These are phyloP conservation scores for Artemisia annua DNA, from an alignment of 129 eudicot genomes.

Conservation along the genomic window DNA sequence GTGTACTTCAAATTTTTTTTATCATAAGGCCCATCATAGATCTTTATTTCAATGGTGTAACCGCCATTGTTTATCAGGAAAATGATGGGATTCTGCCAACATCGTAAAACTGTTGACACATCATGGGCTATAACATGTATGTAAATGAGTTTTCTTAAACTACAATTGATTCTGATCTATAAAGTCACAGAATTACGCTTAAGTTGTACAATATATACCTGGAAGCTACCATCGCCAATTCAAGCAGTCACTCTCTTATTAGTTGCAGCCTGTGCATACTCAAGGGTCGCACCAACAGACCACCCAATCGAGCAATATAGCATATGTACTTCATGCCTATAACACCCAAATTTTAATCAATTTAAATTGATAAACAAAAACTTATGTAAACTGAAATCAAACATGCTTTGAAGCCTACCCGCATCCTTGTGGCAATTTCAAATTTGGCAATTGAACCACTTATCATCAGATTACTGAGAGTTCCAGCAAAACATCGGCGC, in stretches of 20 bases:
- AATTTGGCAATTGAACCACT: background rate
- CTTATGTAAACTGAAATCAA: background rate
- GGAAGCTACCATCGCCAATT: constrained; percentile 9
- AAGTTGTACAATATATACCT: background rate
- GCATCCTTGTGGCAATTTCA: background rate
- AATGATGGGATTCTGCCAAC: background rate
- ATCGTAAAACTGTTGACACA: constrained; percentile 1
- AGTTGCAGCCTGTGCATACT: constrained; percentile 8
- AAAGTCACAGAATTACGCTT: background rate
- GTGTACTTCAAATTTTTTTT: background rate
- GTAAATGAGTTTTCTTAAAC: background rate
- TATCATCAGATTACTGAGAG: too few relatives aligned
- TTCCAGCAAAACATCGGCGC: too few relatives aligned
- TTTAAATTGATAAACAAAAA: background rate
- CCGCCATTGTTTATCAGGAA: constrained; percentile 3
- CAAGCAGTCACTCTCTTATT: background rate
- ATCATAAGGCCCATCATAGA: background rate
- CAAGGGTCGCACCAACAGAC: constrained; percentile 14
- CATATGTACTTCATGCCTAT: background rate
- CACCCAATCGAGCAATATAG: background rate
- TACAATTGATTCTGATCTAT: background rate
- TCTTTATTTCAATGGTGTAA: background rate
- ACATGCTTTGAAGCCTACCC: background rate
- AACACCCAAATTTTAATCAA: background rate
- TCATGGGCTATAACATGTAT: constrained; percentile 3